Base-by-base conservation (phyloP, 768 basidiomycete species). In the Auricularia cornea region DNA sequence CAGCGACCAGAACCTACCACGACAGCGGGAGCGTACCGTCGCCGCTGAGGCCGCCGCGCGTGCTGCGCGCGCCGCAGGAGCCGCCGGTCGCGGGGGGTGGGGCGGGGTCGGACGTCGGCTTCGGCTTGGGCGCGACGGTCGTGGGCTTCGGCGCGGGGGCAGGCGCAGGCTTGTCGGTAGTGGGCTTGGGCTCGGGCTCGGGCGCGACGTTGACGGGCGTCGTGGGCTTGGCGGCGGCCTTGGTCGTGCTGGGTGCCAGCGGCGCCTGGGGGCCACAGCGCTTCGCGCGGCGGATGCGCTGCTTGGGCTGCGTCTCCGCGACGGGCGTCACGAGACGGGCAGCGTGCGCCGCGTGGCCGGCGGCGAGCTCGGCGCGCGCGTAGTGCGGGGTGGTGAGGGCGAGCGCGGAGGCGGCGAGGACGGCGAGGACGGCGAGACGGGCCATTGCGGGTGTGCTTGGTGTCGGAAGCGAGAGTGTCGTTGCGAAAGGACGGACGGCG, bases 381-480 rank as follows among this genome's bases (percentile, higher is more conserved):
- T 68, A 65, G 69, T 82, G 81, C 38, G 80, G 79, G 38, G 72
- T 75, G 0, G 77, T 71, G 59, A 78, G 62, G 62, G 74, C 73
- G 48, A 67, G 20, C 56, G 70, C 74, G 52, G 78, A 73, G 73
- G 83, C 67, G 67, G 79, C 74, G 70, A 81, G 64, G 66, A 72
- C 67, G 69, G 82, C 64, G 66, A 83, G 68, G 68, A 81, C 66
- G 70, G 84, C 44, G 68, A n/a, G 20, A 18, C 44, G 44, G 44
- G 44, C 44, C 44, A 48, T 48, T 48, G 44, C 16, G 23, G 38
- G 8, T 8, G 38, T 40, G 38, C 8, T 40, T n/a, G n/a, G n/a
- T n/a, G n/a, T n/a, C n/a, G n/a, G n/a, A n/a, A 48, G 23, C 23
- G 44, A 48, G 44, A 23, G 44, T 48, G 44, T 48, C 44, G 44